These are phyloP conservation scores for Aspergillus vadensis DNA, from an alignment of 2,329 filamentous ascomycete genomes.

Conservation along the genomic window DNA sequence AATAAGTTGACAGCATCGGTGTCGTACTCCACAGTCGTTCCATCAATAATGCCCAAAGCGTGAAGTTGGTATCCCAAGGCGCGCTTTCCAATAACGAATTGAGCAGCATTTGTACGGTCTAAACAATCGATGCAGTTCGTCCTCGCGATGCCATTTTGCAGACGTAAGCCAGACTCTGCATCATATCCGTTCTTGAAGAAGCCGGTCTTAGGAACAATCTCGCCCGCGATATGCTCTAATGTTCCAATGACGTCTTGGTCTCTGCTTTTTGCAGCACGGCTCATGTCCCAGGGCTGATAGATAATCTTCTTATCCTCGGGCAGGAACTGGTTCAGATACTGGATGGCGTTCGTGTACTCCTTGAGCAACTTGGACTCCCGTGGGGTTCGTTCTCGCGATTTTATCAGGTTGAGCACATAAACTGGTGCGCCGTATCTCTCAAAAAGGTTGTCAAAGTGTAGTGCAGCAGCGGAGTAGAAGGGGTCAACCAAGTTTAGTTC, in stretches of 20 bases:
- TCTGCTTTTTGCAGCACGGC: slow-evolving; percentile 84
- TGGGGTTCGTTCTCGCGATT: slow-evolving; percentile 82
- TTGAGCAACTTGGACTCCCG: slow-evolving; percentile 87
- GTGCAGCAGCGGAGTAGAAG: slow-evolving; percentile 87
- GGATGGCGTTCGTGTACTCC: slow-evolving; percentile 83
- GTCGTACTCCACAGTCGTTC: slow-evolving; percentile 82
- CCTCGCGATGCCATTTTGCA: slow-evolving; percentile 89
- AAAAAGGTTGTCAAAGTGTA: slow-evolving; percentile 95
- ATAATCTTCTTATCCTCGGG: slow-evolving; percentile 82
- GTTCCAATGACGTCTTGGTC: slow-evolving; percentile 94
- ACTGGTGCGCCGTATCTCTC: slow-evolving; percentile 89
- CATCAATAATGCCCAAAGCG: slow-evolving; percentile 81
- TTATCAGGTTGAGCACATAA: slow-evolving; percentile 89
- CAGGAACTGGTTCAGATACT: slow-evolving; percentile 92
- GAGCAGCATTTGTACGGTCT: slow-evolving; percentile 94
- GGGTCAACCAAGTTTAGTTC: slow-evolving; percentile 94
- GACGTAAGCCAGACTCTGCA: slow-evolving; percentile 62
- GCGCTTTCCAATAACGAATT: slow-evolving; percentile 95
- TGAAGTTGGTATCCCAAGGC: slow-evolving; percentile 90
- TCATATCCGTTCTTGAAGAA: slow-evolving; percentile 94
- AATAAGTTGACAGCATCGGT: slow-evolving; percentile 95
- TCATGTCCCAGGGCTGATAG: slow-evolving; percentile 98
- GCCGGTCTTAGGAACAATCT: slow-evolving; percentile 79
- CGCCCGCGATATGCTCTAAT: slow-evolving; percentile 84
- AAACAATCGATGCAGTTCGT: slow-evolving; percentile 99